Percentiles rank a stretch among this genome's conserved stretches.
Evolutionary conservation across 2,329 filamentous ascomycete genomes (phyloP).

Genomic region (Aureobasidium sp.): DNA sequence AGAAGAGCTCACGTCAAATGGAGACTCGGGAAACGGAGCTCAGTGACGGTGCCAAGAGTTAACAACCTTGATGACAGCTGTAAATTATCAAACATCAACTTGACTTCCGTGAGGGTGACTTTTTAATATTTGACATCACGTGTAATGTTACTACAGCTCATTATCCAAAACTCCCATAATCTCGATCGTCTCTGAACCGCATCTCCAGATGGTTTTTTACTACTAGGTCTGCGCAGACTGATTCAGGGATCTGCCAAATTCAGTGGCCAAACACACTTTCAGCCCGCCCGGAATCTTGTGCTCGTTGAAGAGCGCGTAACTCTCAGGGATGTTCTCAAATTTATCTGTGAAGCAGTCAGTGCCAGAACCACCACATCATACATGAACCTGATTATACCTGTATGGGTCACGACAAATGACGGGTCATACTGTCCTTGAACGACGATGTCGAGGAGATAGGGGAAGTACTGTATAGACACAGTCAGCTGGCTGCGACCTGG

Average conservation of each 20-base stretch:
- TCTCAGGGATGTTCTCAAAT: constrained; percentile 24
- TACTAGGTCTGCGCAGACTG: too few species aligned
- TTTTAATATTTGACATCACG: too few species aligned
- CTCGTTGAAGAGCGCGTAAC: constrained; percentile 19
- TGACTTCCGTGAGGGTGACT: too few species aligned
- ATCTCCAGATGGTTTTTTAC: too few species aligned
- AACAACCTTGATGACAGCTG: too few species aligned
- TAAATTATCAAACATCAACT: too few species aligned
- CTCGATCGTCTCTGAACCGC: too few species aligned
- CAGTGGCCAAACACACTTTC: constrained; percentile 23
- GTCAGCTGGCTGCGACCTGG: background rate
- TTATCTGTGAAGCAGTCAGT: constrained; percentile 3
- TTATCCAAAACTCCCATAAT: too few species aligned
- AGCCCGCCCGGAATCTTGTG: constrained; percentile 25
- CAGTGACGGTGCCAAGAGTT: too few species aligned
- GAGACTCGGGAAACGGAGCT: too few species aligned
- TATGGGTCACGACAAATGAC: constrained; percentile 5
- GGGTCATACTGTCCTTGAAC: constrained; percentile 17
- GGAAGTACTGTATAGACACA: constrained; percentile 20
- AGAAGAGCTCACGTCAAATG: too few species aligned
- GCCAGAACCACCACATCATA: fast-evolving
- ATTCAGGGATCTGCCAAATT: background rate
- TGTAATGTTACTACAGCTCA: too few species aligned
- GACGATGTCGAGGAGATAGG: constrained; percentile 22
- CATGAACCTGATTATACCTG: background rate